Base-by-base conservation (phyloP, 83 land plant genomes). In the Picea abies region DNA sequence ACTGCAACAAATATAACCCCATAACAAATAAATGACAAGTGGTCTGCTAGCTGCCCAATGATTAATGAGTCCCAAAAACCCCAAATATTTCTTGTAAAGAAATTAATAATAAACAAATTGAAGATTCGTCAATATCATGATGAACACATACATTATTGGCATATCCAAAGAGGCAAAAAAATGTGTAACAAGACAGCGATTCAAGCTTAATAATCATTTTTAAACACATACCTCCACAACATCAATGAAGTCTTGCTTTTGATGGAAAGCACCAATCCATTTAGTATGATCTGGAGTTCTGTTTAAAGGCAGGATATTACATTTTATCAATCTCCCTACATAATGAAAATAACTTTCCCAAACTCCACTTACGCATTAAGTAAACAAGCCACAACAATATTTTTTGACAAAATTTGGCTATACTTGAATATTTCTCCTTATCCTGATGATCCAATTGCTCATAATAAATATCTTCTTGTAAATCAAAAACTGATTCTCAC, bases 251-350 rank as follows among this genome's bases (percentile, higher is more conserved):
- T 97, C 98, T 82, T 97, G 98, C 73, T 93, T 97, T 15, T 79
- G 84, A 25, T 91, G 88, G 87, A 97, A 95, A 4, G 94, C 89
- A 63, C 99, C 99, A 72, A 97, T 87, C 99, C 99, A 97, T 84
- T 97, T 97, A 4, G 99, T 97, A 66, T 97, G 98, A 88, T 97
- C 99, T 14, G 99, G 92, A 83, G 91, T 95, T 82, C 98, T 96
- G 90, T 62, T 85, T 47, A 78, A 73, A 44, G 77, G 12, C 15
- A n/a, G 47, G 77, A 73, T 39, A 8, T 73, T 39, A 73, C 37
- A 44, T n/a, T n/a, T 44, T 73, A 44, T 10, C 10, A 10, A 11
- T 10, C 12, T 52, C 14, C 12, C 56, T 52, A 2, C 56, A 11
- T 8, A 72, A 72, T 5, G 19, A 5, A 23, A 67, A 78, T 67